phyloP scores from a whole-genome alignment of 371 early-diverging fungal species.

The Funneliformis caledonium region DNA sequence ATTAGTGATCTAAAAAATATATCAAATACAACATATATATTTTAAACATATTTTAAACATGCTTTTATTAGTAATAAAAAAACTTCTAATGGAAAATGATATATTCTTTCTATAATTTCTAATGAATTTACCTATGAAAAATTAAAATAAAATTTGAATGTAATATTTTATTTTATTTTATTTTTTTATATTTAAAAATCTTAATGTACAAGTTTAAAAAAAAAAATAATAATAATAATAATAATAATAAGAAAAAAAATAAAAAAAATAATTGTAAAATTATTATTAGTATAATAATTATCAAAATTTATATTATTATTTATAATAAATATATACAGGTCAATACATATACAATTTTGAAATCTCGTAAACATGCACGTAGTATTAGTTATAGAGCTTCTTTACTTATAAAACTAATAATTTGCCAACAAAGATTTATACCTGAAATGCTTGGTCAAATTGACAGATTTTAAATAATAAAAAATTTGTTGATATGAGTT shows the following conservation, averaged over 20 bases:
- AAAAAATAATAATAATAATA: too few species aligned
- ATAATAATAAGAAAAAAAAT: too few species aligned
- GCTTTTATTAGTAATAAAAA: neutral
- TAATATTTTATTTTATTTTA: slow-evolving; percentile 1
- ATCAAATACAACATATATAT: neutral
- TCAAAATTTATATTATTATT: neutral
- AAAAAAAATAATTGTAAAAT: too few species aligned
- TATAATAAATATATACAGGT: slow-evolving; percentile 14
- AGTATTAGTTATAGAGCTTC: neutral
- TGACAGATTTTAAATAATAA: slow-evolving; percentile 9
- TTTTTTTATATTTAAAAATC: too few species aligned
- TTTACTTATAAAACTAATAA: neutral
- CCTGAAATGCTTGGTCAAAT: neutral
- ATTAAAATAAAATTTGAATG: slow-evolving; percentile 9
- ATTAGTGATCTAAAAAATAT: neutral
- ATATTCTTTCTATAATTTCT: slow-evolving; percentile 14
- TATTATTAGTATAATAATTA: too few species aligned
- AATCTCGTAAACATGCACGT: neutral
- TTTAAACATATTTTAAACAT: slow-evolving; percentile 20
- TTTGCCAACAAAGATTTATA: neutral
- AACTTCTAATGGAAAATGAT: neutral
- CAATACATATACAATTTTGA: neutral
- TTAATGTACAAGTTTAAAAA: too few species aligned
- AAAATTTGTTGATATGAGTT: slow-evolving; percentile 21
- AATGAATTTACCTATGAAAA: neutral